Evolutionary conservation across 352 stramenopile species (phyloP).

Genomic region (Globisporangium yorkense): DNA sequence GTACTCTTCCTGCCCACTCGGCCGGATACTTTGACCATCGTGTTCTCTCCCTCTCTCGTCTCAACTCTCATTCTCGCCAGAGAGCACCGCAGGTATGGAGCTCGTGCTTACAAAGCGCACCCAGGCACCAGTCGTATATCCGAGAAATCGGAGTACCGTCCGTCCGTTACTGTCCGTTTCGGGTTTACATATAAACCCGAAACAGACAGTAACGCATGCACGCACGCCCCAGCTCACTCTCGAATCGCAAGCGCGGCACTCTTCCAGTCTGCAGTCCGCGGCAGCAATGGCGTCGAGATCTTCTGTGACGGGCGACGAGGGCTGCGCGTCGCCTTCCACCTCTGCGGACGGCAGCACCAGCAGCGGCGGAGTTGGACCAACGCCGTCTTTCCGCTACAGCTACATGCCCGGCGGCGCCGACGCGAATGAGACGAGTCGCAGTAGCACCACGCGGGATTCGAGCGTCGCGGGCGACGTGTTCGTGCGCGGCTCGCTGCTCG

Average conservation of each 20-base stretch:
- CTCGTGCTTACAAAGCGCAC: no score
- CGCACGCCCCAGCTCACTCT: no score
- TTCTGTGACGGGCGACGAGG: neutral
- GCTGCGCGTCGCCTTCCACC: neutral
- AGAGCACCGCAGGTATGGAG: no score
- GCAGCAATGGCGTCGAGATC: neutral
- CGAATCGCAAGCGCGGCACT: neutral
- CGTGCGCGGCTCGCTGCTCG: constrained; percentile 16
- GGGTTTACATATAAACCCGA: no score
- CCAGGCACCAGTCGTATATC: no score
- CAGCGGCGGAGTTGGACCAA: neutral
- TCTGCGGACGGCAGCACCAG: neutral
- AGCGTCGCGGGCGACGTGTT: constrained; percentile 12
- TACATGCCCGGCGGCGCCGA: constrained; percentile 7
- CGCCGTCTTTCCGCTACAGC: constrained; percentile 15
- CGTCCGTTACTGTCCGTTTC: no score
- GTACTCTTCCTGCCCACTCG: no score
- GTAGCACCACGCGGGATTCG: constrained; percentile 1
- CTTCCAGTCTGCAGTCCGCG: neutral
- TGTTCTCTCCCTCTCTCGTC: no score
- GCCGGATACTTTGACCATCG: no score
- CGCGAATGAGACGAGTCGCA: constrained; percentile 4
- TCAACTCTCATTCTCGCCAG: no score
- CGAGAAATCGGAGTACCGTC: no score
- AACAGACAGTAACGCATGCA: no score